A percentile compares a stretch with the other conserved stretches of the same genome.
These are phyloP conservation scores for Didymella glomerata DNA, from an alignment of 2,329 filamentous ascomycete species.

Conservation along the genomic window DNA sequence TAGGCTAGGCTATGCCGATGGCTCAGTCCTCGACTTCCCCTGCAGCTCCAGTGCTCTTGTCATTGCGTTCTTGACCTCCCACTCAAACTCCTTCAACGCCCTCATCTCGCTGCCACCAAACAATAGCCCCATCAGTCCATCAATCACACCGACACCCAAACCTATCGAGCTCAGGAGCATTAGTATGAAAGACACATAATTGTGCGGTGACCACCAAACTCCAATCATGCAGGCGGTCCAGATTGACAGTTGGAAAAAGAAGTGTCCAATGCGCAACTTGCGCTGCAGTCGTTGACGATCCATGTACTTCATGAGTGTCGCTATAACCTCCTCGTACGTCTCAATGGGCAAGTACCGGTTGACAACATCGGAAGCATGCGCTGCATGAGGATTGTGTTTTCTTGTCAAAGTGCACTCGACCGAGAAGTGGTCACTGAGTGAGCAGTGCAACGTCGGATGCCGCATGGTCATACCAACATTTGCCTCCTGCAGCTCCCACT, in stretches of 20 bases:
- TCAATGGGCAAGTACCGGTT: constrained; percentile 54
- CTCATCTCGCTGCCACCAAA: constrained; percentile 88
- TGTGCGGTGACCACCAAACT: constrained; percentile 83
- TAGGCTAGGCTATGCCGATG: background rate
- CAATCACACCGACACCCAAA: constrained; percentile 77
- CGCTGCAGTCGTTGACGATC: constrained; percentile 76
- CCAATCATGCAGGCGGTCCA: constrained; percentile 79
- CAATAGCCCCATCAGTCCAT: constrained; percentile 84
- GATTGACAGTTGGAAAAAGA: constrained; percentile 70
- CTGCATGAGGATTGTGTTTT: constrained; percentile 21
- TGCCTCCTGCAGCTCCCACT: constrained; percentile 75
- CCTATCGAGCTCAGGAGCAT: constrained; percentile 81
- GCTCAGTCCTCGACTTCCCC: background rate
- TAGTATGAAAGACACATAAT: constrained; percentile 81
- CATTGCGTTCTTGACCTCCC: constrained; percentile 71
- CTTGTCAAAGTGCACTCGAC: constrained; percentile 77
- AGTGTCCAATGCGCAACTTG: constrained; percentile 76
- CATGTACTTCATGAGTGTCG: constrained; percentile 73
- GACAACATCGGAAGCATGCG: constrained; percentile 24
- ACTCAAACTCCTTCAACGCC: constrained; percentile 88
- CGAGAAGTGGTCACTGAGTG: constrained; percentile 93
- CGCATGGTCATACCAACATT: constrained; percentile 82
- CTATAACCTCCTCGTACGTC: constrained; percentile 76
- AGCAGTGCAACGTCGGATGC: constrained; percentile 82
- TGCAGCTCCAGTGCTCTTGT: constrained; percentile 34